Evolutionary conservation across 768 basidiomycete species (phyloP).

Genomic region (Podaxis carcinomalis): DNA sequence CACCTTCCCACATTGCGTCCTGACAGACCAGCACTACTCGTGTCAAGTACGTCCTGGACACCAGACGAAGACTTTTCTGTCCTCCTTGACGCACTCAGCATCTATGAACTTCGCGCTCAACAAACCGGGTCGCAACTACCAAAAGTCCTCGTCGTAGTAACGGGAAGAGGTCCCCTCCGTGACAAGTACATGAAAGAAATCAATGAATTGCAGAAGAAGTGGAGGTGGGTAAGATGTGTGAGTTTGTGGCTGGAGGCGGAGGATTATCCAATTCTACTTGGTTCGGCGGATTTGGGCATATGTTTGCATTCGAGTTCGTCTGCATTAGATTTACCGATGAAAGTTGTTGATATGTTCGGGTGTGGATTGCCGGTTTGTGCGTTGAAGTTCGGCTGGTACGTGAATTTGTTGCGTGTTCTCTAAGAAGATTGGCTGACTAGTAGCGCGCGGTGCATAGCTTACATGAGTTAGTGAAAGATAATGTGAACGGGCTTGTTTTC

Average conservation of each 20-base stretch:
- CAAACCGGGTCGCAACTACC: constrained; percentile 42
- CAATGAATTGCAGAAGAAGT: constrained; percentile 52
- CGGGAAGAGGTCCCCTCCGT: constrained; percentile 83
- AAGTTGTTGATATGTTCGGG: constrained; percentile 99
- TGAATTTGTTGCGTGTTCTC: neutral
- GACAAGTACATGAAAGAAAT: constrained; percentile 72
- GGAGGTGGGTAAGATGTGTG: constrained; percentile 75
- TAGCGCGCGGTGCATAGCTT: constrained; percentile 44
- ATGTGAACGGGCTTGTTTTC: constrained; percentile 83
- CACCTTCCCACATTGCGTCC: constrained; percentile 45
- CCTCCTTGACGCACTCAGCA: constrained; percentile 66
- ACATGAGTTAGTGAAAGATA: constrained; percentile 80
- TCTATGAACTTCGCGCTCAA: constrained; percentile 62
- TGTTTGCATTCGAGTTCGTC: constrained; percentile 90
- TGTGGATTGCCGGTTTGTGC: constrained; percentile 94
- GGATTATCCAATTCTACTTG: constrained; percentile 87
- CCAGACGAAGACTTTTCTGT: constrained; percentile 93
- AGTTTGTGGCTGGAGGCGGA: constrained; percentile 86
- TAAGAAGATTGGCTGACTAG: neutral
- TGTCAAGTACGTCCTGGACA: constrained; percentile 97
- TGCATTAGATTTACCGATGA: constrained; percentile 94
- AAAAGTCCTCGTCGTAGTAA: constrained; percentile 78
- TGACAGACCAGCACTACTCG: constrained; percentile 80
- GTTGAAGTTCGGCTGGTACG: constrained; percentile 81
- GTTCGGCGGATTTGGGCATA: constrained; percentile 89